Conservation (phyloP, 169 alveolate species). For the Blepharisma undulans region DNA sequence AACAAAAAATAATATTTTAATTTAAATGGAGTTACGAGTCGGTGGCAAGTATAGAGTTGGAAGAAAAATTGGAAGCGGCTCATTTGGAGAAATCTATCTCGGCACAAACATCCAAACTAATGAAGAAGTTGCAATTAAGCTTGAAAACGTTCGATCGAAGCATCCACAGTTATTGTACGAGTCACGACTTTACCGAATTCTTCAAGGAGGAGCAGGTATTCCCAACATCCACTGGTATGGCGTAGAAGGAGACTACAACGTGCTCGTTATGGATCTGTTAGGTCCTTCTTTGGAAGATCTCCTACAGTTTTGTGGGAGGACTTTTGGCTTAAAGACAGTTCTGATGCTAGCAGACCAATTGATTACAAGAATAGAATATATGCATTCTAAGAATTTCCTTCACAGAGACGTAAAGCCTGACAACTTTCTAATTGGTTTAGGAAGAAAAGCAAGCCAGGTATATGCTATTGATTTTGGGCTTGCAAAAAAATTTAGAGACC, state of each 20-base stretch:
- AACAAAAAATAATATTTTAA: not conserved
- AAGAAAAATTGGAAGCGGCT: conserved; percentile 79
- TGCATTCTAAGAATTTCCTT: conserved; percentile 72
- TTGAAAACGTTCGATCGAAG: conserved; percentile 51
- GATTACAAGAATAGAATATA: conserved; percentile 71
- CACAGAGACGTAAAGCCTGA: conserved; percentile 89
- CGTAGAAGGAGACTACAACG: conserved; percentile 40
- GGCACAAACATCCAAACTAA: conserved; percentile 60
- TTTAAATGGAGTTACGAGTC: conserved; percentile 43
- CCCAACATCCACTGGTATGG: conserved; percentile 52
- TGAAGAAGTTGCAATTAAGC: conserved; percentile 73
- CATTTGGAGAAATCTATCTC: conserved; percentile 83
- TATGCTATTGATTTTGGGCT: conserved; percentile 78
- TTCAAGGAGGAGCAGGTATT: conserved; percentile 70
- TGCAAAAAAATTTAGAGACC: conserved; percentile 67
- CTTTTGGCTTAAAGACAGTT: conserved; percentile 43
- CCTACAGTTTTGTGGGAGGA: conserved; percentile 33
- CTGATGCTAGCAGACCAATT: conserved; percentile 53
- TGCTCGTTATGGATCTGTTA: conserved; percentile 60
- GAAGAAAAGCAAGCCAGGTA: conserved; percentile 59
- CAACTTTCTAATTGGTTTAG: conserved; percentile 79
- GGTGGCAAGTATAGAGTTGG: conserved; percentile 54
- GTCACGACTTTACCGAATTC: conserved; percentile 54
- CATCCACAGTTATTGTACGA: conserved; percentile 64
- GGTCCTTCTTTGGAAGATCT: conserved; percentile 74